These are phyloP conservation scores for Fusarium armeniacum DNA, from an alignment of 2,329 filamentous ascomycete species.

Conservation along the genomic window DNA sequence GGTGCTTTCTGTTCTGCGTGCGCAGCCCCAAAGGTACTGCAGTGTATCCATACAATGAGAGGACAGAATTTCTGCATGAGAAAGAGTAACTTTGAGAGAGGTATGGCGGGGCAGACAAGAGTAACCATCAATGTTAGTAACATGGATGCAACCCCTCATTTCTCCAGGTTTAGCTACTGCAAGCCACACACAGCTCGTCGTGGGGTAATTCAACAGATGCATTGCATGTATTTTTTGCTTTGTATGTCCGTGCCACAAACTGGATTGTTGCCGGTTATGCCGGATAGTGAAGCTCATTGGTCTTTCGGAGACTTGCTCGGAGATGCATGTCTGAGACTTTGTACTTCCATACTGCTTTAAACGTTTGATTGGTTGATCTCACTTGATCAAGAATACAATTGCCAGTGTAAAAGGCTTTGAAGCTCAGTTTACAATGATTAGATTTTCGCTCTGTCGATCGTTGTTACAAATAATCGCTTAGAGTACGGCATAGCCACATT, in stretches of 20 bases:
- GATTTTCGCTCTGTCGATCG: not conserved
- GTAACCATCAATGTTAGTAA: slow-evolving; percentile 26
- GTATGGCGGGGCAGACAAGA: slow-evolving; percentile 22
- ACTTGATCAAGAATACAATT: not conserved
- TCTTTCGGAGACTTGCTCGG: not conserved
- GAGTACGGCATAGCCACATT: not conserved
- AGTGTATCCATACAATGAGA: not conserved
- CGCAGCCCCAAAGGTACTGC: slow-evolving; percentile 9
- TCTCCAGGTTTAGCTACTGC: slow-evolving; percentile 48
- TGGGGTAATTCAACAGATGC: slow-evolving; percentile 29
- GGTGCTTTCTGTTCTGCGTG: slow-evolving; percentile 21
- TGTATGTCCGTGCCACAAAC: slow-evolving; percentile 13
- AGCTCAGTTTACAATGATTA: not conserved
- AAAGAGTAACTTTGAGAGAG: slow-evolving; percentile 3
- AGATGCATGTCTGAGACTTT: slow-evolving; percentile 8
- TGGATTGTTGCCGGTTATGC: slow-evolving; percentile 13
- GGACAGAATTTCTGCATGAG: slow-evolving; percentile 2
- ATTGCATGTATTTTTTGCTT: slow-evolving; percentile 1
- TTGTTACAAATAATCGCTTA: not conserved
- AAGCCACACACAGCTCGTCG: slow-evolving; percentile 43
- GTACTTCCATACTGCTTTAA: not conserved
- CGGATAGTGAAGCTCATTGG: slow-evolving; percentile 1
- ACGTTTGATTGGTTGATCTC: not conserved
- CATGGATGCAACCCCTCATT: slow-evolving; percentile 46
- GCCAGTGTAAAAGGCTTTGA: not conserved